Evolutionary conservation across 2,329 filamentous ascomycete genomes (phyloP).

Genomic region (Hymenoscyphus infarciens): DNA sequence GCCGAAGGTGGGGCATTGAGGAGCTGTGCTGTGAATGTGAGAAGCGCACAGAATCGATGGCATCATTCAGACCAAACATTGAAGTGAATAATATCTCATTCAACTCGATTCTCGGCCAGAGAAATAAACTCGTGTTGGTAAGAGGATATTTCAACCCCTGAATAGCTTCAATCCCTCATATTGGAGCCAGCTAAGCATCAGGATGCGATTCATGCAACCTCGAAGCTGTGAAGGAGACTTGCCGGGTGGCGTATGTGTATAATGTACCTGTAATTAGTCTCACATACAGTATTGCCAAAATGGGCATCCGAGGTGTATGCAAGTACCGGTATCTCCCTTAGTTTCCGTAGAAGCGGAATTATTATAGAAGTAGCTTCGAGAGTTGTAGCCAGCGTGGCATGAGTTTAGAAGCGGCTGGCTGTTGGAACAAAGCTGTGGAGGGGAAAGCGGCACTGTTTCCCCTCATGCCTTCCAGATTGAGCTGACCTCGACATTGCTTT

Average conservation of each 20-base stretch:
- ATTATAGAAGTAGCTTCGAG: background rate
- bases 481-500: background rate
- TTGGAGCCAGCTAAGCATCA: background rate
- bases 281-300: constrained; percentile 7
- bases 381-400: background rate
- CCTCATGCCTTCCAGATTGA: background rate
- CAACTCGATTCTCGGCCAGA: too few relatives aligned
- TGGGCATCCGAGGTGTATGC: background rate
- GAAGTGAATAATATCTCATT: background rate
- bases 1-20: background rate
- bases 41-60: background rate
- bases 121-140: too few relatives aligned
- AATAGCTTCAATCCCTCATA: background rate
- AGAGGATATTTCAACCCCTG: background rate
- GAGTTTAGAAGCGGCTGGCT: background rate
- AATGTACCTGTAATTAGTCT: background rate
- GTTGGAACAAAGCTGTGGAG: background rate
- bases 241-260: background rate
- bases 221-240: background rate
- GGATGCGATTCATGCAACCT: background rate
- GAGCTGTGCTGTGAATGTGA: background rate
- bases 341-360: background rate
- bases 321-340: background rate
- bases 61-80: background rate
- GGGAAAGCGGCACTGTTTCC: background rate